Percentiles rank a stretch among this genome's conserved stretches.
These are phyloP conservation scores for Calamus simplicifolius DNA, from an alignment of 176 grass and related monocot species.

Conservation along the genomic window DNA sequence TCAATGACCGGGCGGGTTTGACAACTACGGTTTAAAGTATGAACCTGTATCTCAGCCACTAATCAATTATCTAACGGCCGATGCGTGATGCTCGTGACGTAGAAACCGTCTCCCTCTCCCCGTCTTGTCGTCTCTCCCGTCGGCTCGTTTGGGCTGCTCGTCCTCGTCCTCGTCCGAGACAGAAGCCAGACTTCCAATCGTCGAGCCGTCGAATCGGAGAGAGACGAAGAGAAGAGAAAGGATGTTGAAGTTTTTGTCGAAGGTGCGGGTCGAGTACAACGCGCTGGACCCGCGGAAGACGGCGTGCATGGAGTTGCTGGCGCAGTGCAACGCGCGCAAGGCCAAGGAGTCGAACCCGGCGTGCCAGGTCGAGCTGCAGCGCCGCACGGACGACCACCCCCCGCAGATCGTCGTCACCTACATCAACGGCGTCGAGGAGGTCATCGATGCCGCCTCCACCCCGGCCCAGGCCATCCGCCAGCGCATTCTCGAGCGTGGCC, in stretches of 20 bases:
- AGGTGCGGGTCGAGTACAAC: conserved; percentile 79
- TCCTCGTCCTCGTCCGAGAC: too few relatives aligned
- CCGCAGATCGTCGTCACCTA: conserved; percentile 72
- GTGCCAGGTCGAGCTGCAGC: conserved; percentile 90
- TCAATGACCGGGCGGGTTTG: too few relatives aligned
- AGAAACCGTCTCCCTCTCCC: too few relatives aligned
- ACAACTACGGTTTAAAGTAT: too few relatives aligned
- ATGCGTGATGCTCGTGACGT: too few relatives aligned
- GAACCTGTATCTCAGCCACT: too few relatives aligned
- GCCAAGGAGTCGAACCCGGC: conserved; percentile 91
- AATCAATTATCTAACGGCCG: too few relatives aligned
- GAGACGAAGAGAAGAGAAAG: not conserved
- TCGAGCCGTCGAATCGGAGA: too few relatives aligned
- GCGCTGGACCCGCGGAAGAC: conserved; percentile 84
- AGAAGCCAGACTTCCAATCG: too few relatives aligned
- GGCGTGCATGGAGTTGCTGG: conserved; percentile 79
- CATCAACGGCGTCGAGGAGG: conserved; percentile 66
- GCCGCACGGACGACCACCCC: conserved; percentile 36
- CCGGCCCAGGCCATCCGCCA: conserved; percentile 66
- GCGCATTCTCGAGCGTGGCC: conserved; percentile 68
- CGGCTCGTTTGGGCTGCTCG: too few relatives aligned
- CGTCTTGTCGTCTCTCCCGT: too few relatives aligned
- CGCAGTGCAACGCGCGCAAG: conserved; percentile 88
- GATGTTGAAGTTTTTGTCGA: conserved; percentile 88
- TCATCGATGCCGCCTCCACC: conserved; percentile 44